Evolutionary conservation across 2,329 filamentous ascomycete species (phyloP).

Genomic region (Lasiodiplodia citricola): DNA sequence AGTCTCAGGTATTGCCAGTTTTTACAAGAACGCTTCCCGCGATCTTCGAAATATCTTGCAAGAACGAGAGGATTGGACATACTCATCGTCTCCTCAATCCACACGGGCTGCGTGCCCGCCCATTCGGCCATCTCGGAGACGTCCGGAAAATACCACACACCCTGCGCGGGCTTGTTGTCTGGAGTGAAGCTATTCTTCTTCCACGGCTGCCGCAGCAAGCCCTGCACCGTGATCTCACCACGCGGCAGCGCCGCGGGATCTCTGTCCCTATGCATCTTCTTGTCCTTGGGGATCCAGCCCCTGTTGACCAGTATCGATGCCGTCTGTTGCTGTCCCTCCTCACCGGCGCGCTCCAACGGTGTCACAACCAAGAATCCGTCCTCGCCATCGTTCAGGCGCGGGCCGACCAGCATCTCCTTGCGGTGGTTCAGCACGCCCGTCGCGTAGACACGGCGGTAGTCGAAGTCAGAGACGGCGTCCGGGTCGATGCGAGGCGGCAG

Average conservation of each 20-base stretch:
- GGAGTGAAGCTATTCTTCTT: slow-evolving; percentile 99
- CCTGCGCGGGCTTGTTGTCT: slow-evolving; percentile 79
- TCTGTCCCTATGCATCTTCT: slow-evolving; percentile 67
- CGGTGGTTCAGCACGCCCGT: slow-evolving; percentile 80
- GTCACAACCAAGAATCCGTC: slow-evolving; percentile 93
- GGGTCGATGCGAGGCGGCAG: slow-evolving; percentile 84
- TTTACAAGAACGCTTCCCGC: slow-evolving; percentile 35
- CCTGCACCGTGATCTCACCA: slow-evolving; percentile 79
- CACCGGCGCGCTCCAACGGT: slow-evolving; percentile 75
- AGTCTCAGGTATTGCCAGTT: neutral
- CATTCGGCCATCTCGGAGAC: slow-evolving; percentile 87
- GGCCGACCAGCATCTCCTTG: slow-evolving; percentile 94
- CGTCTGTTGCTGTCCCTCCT: slow-evolving; percentile 36
- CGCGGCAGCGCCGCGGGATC: slow-evolving; percentile 65
- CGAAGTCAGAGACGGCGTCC: slow-evolving; percentile 82
- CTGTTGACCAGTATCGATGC: slow-evolving; percentile 77
- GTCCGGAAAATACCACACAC: slow-evolving; percentile 94
- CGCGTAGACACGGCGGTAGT: slow-evolving; percentile 83
- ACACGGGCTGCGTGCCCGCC: slow-evolving; percentile 84
- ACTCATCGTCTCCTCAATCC: slow-evolving; percentile 97
- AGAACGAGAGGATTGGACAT: slow-evolving; percentile 34
- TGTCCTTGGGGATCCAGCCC: slow-evolving; percentile 87
- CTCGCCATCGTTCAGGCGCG: slow-evolving; percentile 84
- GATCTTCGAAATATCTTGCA: slow-evolving; percentile 8
- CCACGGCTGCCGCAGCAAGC: slow-evolving; percentile 84